A percentile compares a stretch with the other conserved stretches of the same genome.
Conservation (phyloP, 2,329 filamentous ascomycete genomes). For the Ceratocystis variospora region DNA sequence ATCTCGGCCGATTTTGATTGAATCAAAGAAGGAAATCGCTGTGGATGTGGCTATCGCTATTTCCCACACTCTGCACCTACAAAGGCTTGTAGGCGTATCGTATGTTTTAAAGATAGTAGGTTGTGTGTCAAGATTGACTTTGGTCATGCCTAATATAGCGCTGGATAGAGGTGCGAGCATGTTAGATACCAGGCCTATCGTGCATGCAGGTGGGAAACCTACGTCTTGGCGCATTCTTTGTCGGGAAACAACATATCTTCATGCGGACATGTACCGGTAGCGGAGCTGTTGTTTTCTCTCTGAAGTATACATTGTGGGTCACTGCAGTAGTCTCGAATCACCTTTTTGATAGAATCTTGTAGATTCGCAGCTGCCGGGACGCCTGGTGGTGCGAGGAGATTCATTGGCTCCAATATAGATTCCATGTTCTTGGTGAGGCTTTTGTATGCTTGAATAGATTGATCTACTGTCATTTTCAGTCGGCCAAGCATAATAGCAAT, state of each 20-base stretch:
- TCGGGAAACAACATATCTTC: background rate
- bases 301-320: background rate
- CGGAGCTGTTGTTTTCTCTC: background rate
- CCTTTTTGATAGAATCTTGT: background rate
- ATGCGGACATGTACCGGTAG: background rate
- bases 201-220: background rate
- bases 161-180: background rate
- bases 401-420: background rate
- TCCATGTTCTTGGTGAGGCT: background rate
- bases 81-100: conserved; percentile 20
- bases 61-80: conserved; percentile 24
- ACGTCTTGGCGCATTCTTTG: background rate
- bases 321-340: background rate
- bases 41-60: conserved; percentile 25
- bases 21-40: conserved; percentile 25
- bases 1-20: conserved; percentile 23
- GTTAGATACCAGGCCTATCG: background rate
- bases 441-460: background rate
- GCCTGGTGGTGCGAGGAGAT: background rate
- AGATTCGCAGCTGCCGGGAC: background rate
- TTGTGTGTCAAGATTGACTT: conserved; percentile 13
- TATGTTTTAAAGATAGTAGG: conserved; percentile 24
- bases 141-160: background rate
- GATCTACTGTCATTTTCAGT: background rate
- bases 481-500: background rate